Conservation (phyloP, 164 flowering plant genomes). For the Protea cynaroides region DNA sequence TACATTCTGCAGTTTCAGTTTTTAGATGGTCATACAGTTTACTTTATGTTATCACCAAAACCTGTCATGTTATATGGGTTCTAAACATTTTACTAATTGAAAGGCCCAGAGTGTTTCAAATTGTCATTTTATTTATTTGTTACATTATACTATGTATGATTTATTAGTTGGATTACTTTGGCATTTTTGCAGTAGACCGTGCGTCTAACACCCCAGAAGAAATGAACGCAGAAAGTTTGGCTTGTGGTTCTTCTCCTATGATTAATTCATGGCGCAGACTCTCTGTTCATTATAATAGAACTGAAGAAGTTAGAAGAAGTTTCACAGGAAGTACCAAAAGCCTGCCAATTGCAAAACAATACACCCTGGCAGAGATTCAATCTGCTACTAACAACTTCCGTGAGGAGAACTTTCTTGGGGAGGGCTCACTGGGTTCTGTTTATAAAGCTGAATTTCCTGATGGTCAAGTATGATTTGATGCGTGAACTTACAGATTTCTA, state of each 20-base stretch:
- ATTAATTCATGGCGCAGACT: conserved; percentile 25
- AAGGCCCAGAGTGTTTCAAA: no score
- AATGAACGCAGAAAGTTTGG: conserved; percentile 28
- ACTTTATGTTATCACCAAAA: no score
- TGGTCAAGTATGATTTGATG: conserved; percentile 45
- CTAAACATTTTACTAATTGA: no score
- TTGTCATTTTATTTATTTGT: not conserved
- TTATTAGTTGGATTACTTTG: conserved; percentile 2
- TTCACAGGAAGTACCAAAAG: conserved; percentile 33
- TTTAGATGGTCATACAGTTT: no score
- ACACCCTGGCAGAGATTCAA: conserved; percentile 58
- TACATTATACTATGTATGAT: not conserved
- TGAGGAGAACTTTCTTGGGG: conserved; percentile 57
- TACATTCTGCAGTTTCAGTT: no score
- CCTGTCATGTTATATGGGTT: no score
- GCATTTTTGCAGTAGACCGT: conserved; percentile 13
- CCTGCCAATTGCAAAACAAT: conserved; percentile 33
- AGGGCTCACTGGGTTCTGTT: conserved; percentile 86
- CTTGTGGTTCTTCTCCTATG: conserved; percentile 29
- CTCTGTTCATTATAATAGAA: conserved; percentile 23
- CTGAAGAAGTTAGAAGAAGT: conserved; percentile 35
- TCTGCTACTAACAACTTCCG: conserved; percentile 65
- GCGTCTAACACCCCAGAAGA: conserved; percentile 27
- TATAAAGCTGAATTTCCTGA: conserved; percentile 65
- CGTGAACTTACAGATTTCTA: not conserved